Base-by-base conservation (phyloP, 352 stramenopile species). In the Phytophthora podocarpi region DNA sequence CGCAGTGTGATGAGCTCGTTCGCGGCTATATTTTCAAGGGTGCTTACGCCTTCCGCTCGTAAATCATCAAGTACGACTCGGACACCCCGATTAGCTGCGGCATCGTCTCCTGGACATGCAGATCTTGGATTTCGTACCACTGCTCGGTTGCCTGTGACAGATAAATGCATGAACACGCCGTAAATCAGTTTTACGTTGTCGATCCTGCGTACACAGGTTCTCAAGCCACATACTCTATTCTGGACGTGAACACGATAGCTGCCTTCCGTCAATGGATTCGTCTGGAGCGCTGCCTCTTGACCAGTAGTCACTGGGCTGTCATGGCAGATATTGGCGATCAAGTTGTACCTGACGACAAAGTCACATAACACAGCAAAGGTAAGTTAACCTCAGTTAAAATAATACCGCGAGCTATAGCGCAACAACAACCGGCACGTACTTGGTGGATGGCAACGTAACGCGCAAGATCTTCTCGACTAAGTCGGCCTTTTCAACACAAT, bases 121-220 rank as follows among this genome's bases (percentile, higher is more conserved):
- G 76, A 64, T 99, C 97, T 64, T 99, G 96, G 36, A 99, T 98
- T 63, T 99, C 97, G 70, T 99, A 99, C 97, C 96, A 99, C 59
- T 99, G 94, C 41, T 97, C 91, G 4, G 89, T 97, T 21, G 87
- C 93, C 79, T 96, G 74, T 40, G 24, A 45, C 8, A 66, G 23
- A 61, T 40, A 32, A 64, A 42, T 3, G 18, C 18, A 49, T 47
- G 18, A 27, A 34, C 20, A 53, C 10, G 16, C 28, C 48, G 43
- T 36, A 40, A 43, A 34, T 37, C 11, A 70, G 46, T 64, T 40
- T 56, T 32, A 18, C 5, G 37, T 35, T 59, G 27, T 27, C 16
- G 12, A 21, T 34, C 26, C 35, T 31, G 56, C 34, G 7, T 54
- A 37, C 16, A 48, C 16, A 21, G 15, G 18, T 62, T 32, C n/a